phyloP scores from a whole-genome alignment of 257 asterid genomes.

The Eustoma russellianum region DNA sequence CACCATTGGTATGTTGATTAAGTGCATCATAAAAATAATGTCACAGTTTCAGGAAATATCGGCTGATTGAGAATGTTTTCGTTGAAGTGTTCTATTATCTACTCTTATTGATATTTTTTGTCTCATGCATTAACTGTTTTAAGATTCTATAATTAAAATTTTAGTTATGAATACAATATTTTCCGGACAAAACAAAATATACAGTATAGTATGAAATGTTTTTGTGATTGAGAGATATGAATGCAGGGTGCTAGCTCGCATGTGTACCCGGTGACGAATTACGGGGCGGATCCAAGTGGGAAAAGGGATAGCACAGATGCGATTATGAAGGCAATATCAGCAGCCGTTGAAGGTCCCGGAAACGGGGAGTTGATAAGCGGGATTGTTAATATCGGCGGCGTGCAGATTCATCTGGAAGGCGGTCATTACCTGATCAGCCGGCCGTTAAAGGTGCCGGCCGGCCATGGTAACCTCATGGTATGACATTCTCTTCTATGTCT shows the following conservation, averaged over 20 bases:
- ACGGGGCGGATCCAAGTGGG: constrained; percentile 90
- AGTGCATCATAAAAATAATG: too few relatives aligned
- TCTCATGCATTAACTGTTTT: too few relatives aligned
- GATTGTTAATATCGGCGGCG: constrained; percentile 78
- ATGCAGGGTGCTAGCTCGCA: constrained; percentile 27
- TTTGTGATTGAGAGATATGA: not conserved
- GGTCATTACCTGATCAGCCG: constrained; percentile 73
- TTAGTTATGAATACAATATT: too few relatives aligned
- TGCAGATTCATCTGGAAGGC: constrained; percentile 73
- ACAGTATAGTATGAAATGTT: not conserved
- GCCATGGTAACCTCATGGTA: constrained; percentile 72
- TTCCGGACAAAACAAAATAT: too few relatives aligned
- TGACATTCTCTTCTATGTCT: constrained; percentile 3
- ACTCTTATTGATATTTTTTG: too few relatives aligned
- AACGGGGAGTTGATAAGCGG: constrained; percentile 48
- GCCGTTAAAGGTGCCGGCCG: constrained; percentile 56
- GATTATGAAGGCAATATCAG: constrained; percentile 47
- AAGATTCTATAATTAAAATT: too few relatives aligned
- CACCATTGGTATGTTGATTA: too few relatives aligned
- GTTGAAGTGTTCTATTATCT: too few relatives aligned
- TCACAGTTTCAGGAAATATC: too few relatives aligned
- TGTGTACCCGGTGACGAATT: constrained; percentile 55
- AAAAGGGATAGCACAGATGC: constrained; percentile 62
- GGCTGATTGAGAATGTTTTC: too few relatives aligned
- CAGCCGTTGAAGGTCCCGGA: constrained; percentile 50